These are phyloP conservation scores for Lodderomyces margitis DNA, from an alignment of 1,139 yeast species.

Conservation along the genomic window DNA sequence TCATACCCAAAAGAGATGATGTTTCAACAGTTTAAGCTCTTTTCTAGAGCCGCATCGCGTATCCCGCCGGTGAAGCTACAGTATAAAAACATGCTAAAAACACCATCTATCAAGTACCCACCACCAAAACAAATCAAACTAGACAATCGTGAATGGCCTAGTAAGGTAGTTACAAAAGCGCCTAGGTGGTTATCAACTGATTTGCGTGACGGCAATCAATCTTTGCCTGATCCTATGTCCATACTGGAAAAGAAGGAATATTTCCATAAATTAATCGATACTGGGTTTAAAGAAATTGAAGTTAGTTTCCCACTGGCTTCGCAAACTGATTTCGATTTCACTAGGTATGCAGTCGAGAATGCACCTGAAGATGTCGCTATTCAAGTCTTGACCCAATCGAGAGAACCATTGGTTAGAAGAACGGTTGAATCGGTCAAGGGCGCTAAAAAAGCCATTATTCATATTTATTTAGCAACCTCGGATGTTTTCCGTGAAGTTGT, in stretches of 20 bases:
- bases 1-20: conserved; percentile 14
- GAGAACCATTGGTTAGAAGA: conserved; percentile 44
- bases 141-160: conserved; percentile 46
- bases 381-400: conserved; percentile 47
- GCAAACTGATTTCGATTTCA: conserved; percentile 50
- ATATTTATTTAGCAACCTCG: conserved; percentile 47
- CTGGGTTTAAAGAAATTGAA: conserved; percentile 50
- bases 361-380: conserved; percentile 47
- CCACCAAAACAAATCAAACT: conserved; percentile 38
- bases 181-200: conserved; percentile 53
- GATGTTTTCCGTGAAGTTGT: conserved; percentile 48
- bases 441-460: conserved; percentile 48
- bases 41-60: conserved; percentile 26
- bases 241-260: conserved; percentile 44
- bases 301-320: conserved; percentile 51
- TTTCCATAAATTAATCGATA: conserved; percentile 43
- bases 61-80: conserved; percentile 19
- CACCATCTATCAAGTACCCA: conserved; percentile 41
- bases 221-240: conserved; percentile 52
- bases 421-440: conserved; percentile 48
- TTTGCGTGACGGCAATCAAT: conserved; percentile 50
- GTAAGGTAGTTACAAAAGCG: conserved; percentile 36
- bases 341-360: conserved; percentile 47
- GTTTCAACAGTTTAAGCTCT: conserved; percentile 26
- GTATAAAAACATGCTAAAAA: conserved; percentile 35